phyloP scores from a whole-genome alignment of 1,284 basidiomycete genomes.

The Trichosporon sp. region DNA sequence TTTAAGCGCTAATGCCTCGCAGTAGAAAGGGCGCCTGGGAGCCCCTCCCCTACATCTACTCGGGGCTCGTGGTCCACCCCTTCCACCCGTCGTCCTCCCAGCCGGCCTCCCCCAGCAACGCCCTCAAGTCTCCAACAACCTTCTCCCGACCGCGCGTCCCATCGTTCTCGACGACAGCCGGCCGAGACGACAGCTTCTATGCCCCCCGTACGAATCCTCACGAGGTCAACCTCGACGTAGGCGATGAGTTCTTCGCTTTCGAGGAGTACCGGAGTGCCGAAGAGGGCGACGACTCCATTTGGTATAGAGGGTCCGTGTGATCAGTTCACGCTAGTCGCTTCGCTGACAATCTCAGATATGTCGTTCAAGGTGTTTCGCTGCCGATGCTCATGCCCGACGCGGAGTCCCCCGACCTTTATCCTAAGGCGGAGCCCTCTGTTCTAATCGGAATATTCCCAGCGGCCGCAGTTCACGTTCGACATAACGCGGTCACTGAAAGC shows the following conservation, averaged over 20 bases:
- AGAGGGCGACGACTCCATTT: constrained; percentile 66
- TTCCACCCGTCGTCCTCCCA: constrained; percentile 45
- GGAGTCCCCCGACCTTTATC: constrained; percentile 27
- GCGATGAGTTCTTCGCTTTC: constrained; percentile 95
- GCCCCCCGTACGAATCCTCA: constrained; percentile 42
- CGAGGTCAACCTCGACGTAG: constrained; percentile 63
- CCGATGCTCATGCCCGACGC: constrained; percentile 58
- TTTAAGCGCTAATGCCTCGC: constrained; percentile 22
- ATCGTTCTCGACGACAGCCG: constrained; percentile 9
- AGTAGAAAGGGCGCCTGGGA: constrained; percentile 44
- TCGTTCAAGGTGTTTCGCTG: constrained; percentile 79
- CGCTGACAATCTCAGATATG: constrained; percentile 65
- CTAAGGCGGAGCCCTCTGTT: constrained; percentile 67
- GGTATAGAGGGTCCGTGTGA: constrained; percentile 79
- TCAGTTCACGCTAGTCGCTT: constrained; percentile 19
- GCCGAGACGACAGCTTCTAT: constrained; percentile 26
- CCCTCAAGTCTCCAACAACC: constrained; percentile 25
- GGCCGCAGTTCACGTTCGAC: constrained; percentile 83
- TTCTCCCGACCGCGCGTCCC: constrained; percentile 43
- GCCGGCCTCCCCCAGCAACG: constrained; percentile 29
- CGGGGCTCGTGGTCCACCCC: constrained; percentile 50
- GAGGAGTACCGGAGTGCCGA: constrained; percentile 68
- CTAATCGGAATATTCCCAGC: constrained; percentile 96
- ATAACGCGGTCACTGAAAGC: constrained; percentile 85
- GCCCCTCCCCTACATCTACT: constrained; percentile 52